Evolutionary conservation across 208 protist genomes (phyloP), one percentile per base, ranked within the genome.

Genomic region (Wallacemonas sp.): DNA sequence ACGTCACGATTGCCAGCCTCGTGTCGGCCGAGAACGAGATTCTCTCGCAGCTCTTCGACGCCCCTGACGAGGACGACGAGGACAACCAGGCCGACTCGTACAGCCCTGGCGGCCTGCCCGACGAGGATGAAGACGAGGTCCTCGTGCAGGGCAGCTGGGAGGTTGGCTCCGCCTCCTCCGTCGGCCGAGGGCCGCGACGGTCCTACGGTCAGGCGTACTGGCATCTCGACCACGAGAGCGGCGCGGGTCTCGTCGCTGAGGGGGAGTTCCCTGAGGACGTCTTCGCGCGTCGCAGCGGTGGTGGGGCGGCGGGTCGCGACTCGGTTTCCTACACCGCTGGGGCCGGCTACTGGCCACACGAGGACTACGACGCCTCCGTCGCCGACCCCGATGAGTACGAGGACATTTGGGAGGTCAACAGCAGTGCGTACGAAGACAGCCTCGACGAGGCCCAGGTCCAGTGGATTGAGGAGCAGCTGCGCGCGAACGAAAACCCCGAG

Each of bases 381-480:
- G n/a, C 50, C 33, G 28, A 70, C 39, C 39, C 25, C 23, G 54
- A 49, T 33, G 46, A 76, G 31, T 66, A 82, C 61, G 76, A 71
- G 25, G 71, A 77, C 42, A 67, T 84, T 18, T 92, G 86, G 83
- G 81, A 92, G 59, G 77, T 86, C 57, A 86, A 86, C 67, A 92
- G 86, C 74, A 89, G 86, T 45, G 82, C 86, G 32, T 89, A 92
- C 74, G 86, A 84, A 45, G 86, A 92, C 61, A 92, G 86, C 55
- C 70, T 89, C 29, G 86, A 92, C 38, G 86, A 92, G 41, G 82
- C 70, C 42, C 82, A 92, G 67, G 67, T 84, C 32, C 71, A 81
- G 77, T 92, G 86, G 86, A 87, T 92, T 29, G 86, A 92, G 48
- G 80, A 89, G 63, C 86, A 92, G 65, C 72, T 92, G 22, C 67